Evolutionary conservation across 1,139 yeast species (phyloP), one percentile per base, ranked within the genome.

Genomic region (Hyphopichia wangnamkhiaoensis): DNA sequence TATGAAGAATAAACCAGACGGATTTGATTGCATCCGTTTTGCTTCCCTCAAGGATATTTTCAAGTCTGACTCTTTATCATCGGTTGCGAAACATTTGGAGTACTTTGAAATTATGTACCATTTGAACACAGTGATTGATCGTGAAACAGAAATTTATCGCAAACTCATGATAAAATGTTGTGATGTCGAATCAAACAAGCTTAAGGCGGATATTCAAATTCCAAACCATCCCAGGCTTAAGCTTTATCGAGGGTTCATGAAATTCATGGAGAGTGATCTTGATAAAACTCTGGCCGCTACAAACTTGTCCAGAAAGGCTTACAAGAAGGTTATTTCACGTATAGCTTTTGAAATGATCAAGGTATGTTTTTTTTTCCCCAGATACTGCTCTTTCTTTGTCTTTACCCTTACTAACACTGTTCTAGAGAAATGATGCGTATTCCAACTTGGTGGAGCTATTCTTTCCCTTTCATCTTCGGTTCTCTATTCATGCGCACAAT

Each of bases 301-400:
- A 17, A 48, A 50, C 12, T 48, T 65, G 38, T 75, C 82, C 0
- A 70, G 66, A 41, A 79, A 76, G 50, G 63, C 68, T 40, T 74
- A 68, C 52, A 79, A 78, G 48, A 78, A 77, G 51, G 56, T 65
- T 29, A 72, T 76, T 20, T 67, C 81, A 3, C 70, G 68, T 46
- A 76, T 79, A 40, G 82, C 84, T 1, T 79, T 78, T 55, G 82
- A 79, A 50, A 80, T 80, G 84, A 80, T 80, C 43, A 78, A 74
- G 46, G 54, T 46, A 42, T 12, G 54, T 47, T 13, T 10, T 16
- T 16, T 18, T 33, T 23, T 16, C 13, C 28, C 5, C 24, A 15
- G n/a, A n/a, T n/a, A n/a, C n/a, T n/a, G n/a, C 7, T 14, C 18
- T 17, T 34, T 18, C 28, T 27, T 23, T 13, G 13, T 17, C 19